Conservation (phyloP, 176 grass and related monocot species). For the Oryza rufipogon region DNA sequence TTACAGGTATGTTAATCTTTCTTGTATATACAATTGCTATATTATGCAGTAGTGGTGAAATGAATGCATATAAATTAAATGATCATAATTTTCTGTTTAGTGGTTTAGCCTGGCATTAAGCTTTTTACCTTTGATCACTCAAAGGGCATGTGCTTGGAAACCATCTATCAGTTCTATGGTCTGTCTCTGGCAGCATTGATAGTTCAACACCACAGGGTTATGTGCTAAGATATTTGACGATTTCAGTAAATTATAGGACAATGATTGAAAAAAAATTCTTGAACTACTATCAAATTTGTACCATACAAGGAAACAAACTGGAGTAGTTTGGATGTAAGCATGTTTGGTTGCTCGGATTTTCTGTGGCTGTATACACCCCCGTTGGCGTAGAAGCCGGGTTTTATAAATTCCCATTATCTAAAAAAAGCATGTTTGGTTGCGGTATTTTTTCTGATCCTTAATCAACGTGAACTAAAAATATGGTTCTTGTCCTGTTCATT, state of each 20-base stretch:
- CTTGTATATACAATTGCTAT: not conserved
- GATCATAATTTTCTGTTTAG: not conserved
- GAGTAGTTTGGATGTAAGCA: not conserved
- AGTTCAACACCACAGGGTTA: not conserved
- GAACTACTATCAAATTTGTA: not conserved
- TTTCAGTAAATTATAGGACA: not conserved
- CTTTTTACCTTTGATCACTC: not conserved
- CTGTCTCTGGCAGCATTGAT: not conserved
- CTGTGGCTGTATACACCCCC: too few species aligned
- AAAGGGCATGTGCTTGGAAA: not conserved
- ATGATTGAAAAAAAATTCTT: not conserved
- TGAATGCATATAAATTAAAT: not conserved
- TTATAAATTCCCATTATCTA: too few species aligned
- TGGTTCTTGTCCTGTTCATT: not conserved
- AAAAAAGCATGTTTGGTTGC: not conserved
- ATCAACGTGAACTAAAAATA: not conserved
- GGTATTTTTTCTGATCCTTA: not conserved
- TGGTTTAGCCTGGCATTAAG: not conserved
- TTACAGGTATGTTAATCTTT: conserved; percentile 55
- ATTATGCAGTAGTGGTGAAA: not conserved
- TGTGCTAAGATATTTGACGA: not conserved
- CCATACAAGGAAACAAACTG: not conserved
- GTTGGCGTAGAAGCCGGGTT: too few species aligned
- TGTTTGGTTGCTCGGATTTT: not conserved
- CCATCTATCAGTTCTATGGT: not conserved